These are phyloP conservation scores for Podospora didyma DNA, from an alignment of 495 filamentous ascomycete species.

Conservation along the genomic window DNA sequence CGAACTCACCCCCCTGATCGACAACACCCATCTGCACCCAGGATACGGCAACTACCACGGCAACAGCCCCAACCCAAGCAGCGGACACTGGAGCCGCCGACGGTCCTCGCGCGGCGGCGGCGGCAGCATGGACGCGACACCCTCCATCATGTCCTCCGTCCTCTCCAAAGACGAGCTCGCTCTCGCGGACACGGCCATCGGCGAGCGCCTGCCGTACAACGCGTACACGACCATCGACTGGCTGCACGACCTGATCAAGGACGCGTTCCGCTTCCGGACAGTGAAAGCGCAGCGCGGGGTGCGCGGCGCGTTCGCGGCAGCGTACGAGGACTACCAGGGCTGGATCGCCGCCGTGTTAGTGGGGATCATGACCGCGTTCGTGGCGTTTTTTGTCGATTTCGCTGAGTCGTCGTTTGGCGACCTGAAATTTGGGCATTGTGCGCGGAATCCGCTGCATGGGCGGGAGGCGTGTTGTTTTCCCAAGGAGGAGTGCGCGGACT, in stretches of 20 bases:
- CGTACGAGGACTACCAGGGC: slow-evolving; percentile 19
- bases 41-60: background rate
- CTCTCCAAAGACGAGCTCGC: slow-evolving; percentile 42
- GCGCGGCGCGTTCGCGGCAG: slow-evolving; percentile 32
- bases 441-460: slow-evolving; percentile 39
- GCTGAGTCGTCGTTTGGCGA: slow-evolving; percentile 50
- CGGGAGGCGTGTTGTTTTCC: slow-evolving; percentile 45
- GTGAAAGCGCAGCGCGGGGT: slow-evolving; percentile 6
- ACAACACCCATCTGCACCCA: background rate
- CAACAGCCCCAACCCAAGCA: background rate
- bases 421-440: slow-evolving; percentile 53
- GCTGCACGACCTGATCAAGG: slow-evolving; percentile 58
- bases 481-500: slow-evolving; percentile 32
- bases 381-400: slow-evolving; percentile 53
- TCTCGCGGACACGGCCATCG: slow-evolving; percentile 38
- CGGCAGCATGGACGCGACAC: slow-evolving; percentile 4
- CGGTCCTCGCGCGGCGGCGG: too few species aligned
- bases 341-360: slow-evolving; percentile 46
- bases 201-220: slow-evolving; percentile 55
- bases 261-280: slow-evolving; percentile 44
- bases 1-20: slow-evolving; percentile 12
- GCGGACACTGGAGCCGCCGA: background rate
- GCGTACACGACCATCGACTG: slow-evolving; percentile 37
- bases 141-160: slow-evolving; percentile 15
- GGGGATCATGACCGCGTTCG: slow-evolving; percentile 50